Conservation (phyloP, 768 basidiomycete genomes). For the Rhizopogon roseolus region DNA sequence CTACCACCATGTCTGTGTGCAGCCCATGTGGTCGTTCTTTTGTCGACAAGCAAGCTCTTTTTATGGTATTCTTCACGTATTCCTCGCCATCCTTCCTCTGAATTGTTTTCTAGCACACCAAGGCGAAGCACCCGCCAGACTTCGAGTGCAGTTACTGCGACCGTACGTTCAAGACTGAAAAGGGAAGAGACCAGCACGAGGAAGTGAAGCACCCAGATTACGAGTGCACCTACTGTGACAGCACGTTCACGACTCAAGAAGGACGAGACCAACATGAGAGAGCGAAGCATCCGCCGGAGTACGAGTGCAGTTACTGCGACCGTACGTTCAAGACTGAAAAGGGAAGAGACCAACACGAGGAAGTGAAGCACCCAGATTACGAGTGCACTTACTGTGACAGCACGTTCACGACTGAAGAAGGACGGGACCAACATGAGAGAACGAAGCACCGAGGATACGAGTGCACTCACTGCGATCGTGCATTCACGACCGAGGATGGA, state of each 20-base stretch:
- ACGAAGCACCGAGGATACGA: background rate
- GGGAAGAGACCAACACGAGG: constrained; percentile 9
- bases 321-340: constrained; percentile 2
- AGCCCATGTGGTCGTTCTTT: constrained; percentile 15
- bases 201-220: background rate
- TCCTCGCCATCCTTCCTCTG: background rate
- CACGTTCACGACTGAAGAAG: constrained; percentile 1
- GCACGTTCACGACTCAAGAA: background rate
- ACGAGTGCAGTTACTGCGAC: constrained; percentile 11
- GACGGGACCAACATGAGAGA: constrained; percentile 7
- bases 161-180: constrained; percentile 1
- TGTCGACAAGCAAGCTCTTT: constrained; percentile 2
- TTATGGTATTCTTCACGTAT: constrained; percentile 7
- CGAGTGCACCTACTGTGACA: constrained; percentile 13
- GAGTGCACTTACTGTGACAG: constrained; percentile 14
- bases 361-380: background rate
- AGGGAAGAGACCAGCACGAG: constrained; percentile 8
- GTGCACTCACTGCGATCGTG: constrained; percentile 13
- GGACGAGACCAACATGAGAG: constrained; percentile 1
- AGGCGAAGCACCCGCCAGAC: background rate
- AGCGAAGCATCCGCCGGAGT: background rate
- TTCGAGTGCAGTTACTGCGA: constrained; percentile 12
- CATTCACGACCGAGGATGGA: constrained; percentile 1
- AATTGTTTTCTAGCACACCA: background rate
- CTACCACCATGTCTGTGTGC: constrained; percentile 15